Conservation (phyloP, 83 land plant genomes). For the Isoetes engelmannii region DNA sequence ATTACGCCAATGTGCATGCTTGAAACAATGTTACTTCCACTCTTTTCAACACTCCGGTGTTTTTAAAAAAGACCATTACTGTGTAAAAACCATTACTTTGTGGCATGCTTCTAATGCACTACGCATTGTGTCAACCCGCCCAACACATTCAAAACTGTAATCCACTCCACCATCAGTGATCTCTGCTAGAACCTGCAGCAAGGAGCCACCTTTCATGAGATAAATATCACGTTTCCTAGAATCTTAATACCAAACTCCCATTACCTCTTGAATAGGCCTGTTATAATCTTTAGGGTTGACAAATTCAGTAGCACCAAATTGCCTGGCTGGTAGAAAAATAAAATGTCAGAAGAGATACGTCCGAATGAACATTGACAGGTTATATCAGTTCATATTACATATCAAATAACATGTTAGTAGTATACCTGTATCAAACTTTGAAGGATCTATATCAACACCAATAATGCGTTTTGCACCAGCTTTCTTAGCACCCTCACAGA, state of each 20-base stretch:
- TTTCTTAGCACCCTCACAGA: slow-evolving; percentile 94
- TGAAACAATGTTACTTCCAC: slow-evolving; percentile 2
- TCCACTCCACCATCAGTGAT: slow-evolving; percentile 97
- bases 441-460: slow-evolving; percentile 83
- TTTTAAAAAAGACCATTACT: neutral
- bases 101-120: slow-evolving; percentile 91
- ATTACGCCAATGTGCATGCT: neutral
- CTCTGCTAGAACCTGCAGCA: slow-evolving; percentile 54
- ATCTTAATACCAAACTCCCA: neutral
- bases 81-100: slow-evolving; percentile 46
- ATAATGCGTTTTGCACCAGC: slow-evolving; percentile 91
- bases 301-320: slow-evolving; percentile 90
- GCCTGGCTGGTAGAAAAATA: slow-evolving; percentile 49
- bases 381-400: too few species aligned
- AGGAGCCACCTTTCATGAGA: neutral
- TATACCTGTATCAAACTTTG: slow-evolving; percentile 75
- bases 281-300: slow-evolving; percentile 91
- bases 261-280: slow-evolving; percentile 82
- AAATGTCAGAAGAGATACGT: neutral
- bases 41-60: neutral
- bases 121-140: slow-evolving; percentile 81
- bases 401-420: neutral
- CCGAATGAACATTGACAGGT: too few species aligned
- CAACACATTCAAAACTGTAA: slow-evolving; percentile 95
- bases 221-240: neutral